Evolutionary conservation across 345 rosid genomes (phyloP), one percentile per base, ranked within the genome.

Genomic region (Eucalyptus brandiana): DNA sequence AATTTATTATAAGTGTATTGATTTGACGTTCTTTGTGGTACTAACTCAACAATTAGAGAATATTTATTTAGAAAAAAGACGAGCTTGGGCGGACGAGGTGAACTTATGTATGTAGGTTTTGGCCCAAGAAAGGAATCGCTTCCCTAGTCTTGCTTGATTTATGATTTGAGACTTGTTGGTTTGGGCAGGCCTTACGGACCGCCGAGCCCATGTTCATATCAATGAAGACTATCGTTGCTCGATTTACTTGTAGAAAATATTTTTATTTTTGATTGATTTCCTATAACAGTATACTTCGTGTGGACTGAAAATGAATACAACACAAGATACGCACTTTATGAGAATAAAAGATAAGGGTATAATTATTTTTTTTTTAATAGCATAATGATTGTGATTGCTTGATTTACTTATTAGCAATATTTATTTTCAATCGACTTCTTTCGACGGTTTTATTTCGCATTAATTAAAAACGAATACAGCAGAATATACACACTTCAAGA

Each of bases 361-460:
- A 28, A 28, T 12, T 60, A 60, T 60, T 28, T 60, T 12, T 60
- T 12, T 4, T 28, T 28, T 12, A 0, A 60, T 28, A 60, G 4
- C 16, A 28, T 28, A 15, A 65, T 32, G 8, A 6, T 0, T 1
- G 18, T 2, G 2, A 30, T 62, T 28, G 0, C 69, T 12, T 2
- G 2, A 60, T 60, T 12, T 28, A 60, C 17, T 12, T 28, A 1
- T 28, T 13, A 1, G 3, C 1, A 3, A 28, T 28, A 60, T 3
- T 28, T 12, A 60, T 58, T 58, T 26, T 26, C 2, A 1, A 24
- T 12, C 9, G 4, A 60, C 34, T 6, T 28, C 7, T 60, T 60
- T 12, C 0, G 8, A 60, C 0, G 2, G 16, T 3, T 4, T 24
- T 28, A 28, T 3, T 60, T 28, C 2, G 1, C 4, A 28, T 6